Evolutionary conservation across 1,139 yeast species (phyloP), one percentile per base, ranked within the genome.

Genomic region (Saccharomycopsis hybrid): DNA sequence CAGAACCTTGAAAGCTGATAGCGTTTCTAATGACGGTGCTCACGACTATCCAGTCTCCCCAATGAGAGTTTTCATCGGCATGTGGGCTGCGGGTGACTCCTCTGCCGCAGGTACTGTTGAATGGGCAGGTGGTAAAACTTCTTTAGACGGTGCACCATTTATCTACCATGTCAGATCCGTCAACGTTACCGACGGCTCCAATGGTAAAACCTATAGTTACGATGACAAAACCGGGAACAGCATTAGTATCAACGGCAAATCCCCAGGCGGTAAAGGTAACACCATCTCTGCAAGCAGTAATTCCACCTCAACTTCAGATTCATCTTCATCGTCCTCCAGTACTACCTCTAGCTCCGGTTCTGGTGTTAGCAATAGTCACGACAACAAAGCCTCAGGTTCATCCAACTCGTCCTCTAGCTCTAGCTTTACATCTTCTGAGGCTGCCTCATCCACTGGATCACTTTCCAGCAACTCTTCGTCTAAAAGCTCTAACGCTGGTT

Each of bases 101-200:
- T 60, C 70, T 40, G 82, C 82, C 60, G 71, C 72, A 4, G 94
- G 94, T 37, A 84, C 92, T 9, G 81, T 85, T 53, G 78, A 78
- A 59, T 85, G 95, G 95, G 90, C 94, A n/a, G 94, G 95, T 49
- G 95, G 94, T 47, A 57, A 57, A n/a, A 80, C 88, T 11, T 80
- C 84, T 63, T 83, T 77, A 60, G 57, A 74, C 11, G 61, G 75
- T 46, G 88, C 80, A 37, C 92, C 94, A 44, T 85, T 78, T 64
- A 64, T 80, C 39, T 85, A 85, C 86, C 61, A 74, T 56, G 75
- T 89, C 55, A 72, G 82, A 59, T 71, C 76, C 3, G 60, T 87
- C 39, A 65, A 73, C 40, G 86, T 85, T 18, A 70, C 80, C 40
- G 96, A 89, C 65, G 89, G 88, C 65, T 87, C 96, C 2, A 73